Evolutionary conservation across 225 moss, liverwort and hornwort species (phyloP), one percentile per base, ranked within the genome.

Genomic region (Asterella californica): DNA sequence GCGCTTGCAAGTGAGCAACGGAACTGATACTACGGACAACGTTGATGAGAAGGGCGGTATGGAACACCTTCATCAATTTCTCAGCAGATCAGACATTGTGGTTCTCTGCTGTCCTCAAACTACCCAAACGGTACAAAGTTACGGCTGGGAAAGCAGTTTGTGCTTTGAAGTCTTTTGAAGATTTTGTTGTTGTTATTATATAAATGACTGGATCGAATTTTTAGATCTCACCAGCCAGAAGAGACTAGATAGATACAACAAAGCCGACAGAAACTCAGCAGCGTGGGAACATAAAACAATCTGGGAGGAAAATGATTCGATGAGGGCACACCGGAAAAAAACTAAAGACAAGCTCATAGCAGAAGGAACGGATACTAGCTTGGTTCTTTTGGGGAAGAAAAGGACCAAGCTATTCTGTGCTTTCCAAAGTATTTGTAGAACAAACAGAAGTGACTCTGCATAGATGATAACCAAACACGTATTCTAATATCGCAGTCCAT

Each of bases 41-140:
- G 83, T 92, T 71, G 81, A 90, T 79, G 87, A 87, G 78, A 88
- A 86, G 81, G 92, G 94, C 67, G 91, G 91, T 63, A 80, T 80
- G 79, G 89, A 94, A 81, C 79, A 82, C 61, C 89, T 89, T 73
- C 85, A 88, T 49, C 73, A 88, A 30, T 94, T 94, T 86, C 88
- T 86, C 33, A 90, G 92, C 79, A 89, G 88, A 86, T 88, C 94
- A 80, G 94, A 94, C 77, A 90, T 94, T 61, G 81, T 91, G 62
- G 88, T 90, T 64, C 81, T 86, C 45, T 89, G 90, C 84, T 92
- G 94, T 83, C 54, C 85, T n/a, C 86, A 89, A 52, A 90, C 88
- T 62, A 80, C 86, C 54, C 83, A 88, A 76, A 84, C 94, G 46
- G 94, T 94, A 78, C 84, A 82, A 74, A 2, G 11, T 21, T 49